phyloP scores from a whole-genome alignment of 2,329 filamentous ascomycete genomes.

The Paecilomyces fulvus region DNA sequence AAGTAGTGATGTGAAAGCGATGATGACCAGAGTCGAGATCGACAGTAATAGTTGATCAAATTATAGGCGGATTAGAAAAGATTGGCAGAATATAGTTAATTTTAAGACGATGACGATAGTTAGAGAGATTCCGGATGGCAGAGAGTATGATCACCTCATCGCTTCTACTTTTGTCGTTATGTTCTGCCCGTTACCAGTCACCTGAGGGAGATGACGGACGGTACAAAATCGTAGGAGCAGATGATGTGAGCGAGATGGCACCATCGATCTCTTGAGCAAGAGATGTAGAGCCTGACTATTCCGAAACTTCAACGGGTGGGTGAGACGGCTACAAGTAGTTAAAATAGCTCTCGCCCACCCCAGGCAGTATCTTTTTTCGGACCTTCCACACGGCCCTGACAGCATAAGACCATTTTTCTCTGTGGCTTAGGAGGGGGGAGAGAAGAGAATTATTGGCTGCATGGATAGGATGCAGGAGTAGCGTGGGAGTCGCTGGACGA shows the following conservation, averaged over 20 bases:
- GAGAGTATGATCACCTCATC: not conserved
- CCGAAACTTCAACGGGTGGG: not conserved
- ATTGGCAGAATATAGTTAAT: not conserved
- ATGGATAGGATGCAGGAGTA: not conserved
- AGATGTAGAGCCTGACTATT: not conserved
- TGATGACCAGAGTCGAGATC: not conserved
- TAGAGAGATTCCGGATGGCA: too few species aligned
- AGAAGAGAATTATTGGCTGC: not conserved
- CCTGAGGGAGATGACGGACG: not conserved
- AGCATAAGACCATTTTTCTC: not conserved
- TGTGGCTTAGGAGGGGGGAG: not conserved
- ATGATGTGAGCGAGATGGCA: not conserved
- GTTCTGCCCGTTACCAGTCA: not conserved
- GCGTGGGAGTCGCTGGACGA: not conserved
- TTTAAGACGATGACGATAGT: not conserved
- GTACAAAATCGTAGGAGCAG: not conserved
- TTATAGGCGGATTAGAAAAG: not conserved
- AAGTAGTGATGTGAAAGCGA: not conserved
- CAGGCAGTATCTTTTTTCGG: not conserved
- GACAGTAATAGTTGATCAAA: not conserved
- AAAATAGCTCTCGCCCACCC: not conserved
- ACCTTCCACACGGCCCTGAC: not conserved
- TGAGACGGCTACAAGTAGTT: not conserved
- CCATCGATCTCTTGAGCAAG: not conserved
- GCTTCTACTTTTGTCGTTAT: not conserved